These are phyloP conservation scores for Yamadazyma sp. DNA, from an alignment of 805 yeast species.

Conservation along the genomic window DNA sequence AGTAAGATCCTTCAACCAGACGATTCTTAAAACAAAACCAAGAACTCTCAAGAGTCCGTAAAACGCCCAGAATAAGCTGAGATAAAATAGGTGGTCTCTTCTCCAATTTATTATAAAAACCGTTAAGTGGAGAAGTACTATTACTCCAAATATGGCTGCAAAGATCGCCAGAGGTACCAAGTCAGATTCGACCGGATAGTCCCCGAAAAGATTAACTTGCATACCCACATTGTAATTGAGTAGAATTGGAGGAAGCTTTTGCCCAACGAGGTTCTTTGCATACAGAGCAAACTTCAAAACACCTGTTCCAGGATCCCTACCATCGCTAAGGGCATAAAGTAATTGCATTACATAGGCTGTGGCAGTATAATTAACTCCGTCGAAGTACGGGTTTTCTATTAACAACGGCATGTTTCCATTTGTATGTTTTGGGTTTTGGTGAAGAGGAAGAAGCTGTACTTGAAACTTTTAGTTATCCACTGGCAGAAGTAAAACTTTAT, in stretches of 20 bases:
- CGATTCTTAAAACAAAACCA: slow-evolving; percentile 58
- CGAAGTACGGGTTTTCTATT: slow-evolving; percentile 1
- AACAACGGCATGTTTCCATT: slow-evolving; percentile 2
- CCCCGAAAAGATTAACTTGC: slow-evolving; percentile 60
- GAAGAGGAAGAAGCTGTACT: no score
- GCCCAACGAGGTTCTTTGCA: slow-evolving; percentile 30
- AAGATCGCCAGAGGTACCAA: slow-evolving; percentile 60
- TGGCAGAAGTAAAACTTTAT: no score
- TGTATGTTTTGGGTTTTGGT: no score
- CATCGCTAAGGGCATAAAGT: slow-evolving; percentile 23
- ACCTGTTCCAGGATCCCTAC: slow-evolving; percentile 30
- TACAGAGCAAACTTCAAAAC: slow-evolving; percentile 11
- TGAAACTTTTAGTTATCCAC: no score
- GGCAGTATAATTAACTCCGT: slow-evolving; percentile 22
- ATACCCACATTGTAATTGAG: slow-evolving; percentile 33
- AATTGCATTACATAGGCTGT: slow-evolving; percentile 25
- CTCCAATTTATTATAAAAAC: slow-evolving; percentile 48
- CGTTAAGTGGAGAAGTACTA: slow-evolving; percentile 44
- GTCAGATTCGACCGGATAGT: slow-evolving; percentile 54
- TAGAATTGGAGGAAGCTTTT: slow-evolving; percentile 39
- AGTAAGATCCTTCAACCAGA: slow-evolving; percentile 55
- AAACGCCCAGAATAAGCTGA: slow-evolving; percentile 50
- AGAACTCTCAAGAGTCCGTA: slow-evolving; percentile 52
- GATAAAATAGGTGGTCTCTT: slow-evolving; percentile 60
- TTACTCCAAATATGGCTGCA: slow-evolving; percentile 48